Evolutionary conservation across 495 filamentous ascomycete species (phyloP).

Genomic region (Podospora appendiculata): DNA sequence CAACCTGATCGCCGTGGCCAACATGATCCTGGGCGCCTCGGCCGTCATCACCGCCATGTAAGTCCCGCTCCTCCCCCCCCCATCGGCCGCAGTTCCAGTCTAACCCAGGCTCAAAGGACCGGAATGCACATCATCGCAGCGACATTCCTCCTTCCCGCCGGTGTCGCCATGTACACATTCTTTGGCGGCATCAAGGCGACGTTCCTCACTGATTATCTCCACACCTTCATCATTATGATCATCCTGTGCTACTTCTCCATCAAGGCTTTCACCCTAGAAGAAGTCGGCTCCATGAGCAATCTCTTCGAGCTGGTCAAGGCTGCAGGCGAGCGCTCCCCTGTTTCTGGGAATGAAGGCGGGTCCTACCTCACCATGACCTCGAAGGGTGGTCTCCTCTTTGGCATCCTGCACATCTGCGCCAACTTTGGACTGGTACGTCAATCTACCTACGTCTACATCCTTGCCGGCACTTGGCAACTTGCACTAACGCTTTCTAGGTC

Average conservation of each 20-base stretch:
- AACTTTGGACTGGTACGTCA: not conserved
- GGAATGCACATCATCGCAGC: slow-evolving; percentile 1
- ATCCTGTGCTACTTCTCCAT: slow-evolving; percentile 38
- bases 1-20: slow-evolving; percentile 12
- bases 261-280: slow-evolving; percentile 35
- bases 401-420: not conserved
- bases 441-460: not conserved
- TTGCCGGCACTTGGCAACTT: too few relatives aligned
- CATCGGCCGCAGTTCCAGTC: slow-evolving; percentile 9
- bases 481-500: slow-evolving; percentile 5
- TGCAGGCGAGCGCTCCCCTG: not conserved
- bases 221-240: slow-evolving; percentile 28
- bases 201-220: slow-evolving; percentile 35
- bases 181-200: slow-evolving; percentile 30
- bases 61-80: not conserved
- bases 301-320: not conserved
- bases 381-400: slow-evolving; percentile 24
- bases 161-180: slow-evolving; percentile 23
- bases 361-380: slow-evolving; percentile 47
- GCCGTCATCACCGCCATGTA: slow-evolving; percentile 5
- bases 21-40: slow-evolving; percentile 14
- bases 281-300: not conserved
- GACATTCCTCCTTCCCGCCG: slow-evolving; percentile 1
- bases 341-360: slow-evolving; percentile 41
- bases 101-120: slow-evolving; percentile 10